phyloP scores from a whole-genome alignment of 129 eudicot genomes.

The Escallonia herrerae region DNA sequence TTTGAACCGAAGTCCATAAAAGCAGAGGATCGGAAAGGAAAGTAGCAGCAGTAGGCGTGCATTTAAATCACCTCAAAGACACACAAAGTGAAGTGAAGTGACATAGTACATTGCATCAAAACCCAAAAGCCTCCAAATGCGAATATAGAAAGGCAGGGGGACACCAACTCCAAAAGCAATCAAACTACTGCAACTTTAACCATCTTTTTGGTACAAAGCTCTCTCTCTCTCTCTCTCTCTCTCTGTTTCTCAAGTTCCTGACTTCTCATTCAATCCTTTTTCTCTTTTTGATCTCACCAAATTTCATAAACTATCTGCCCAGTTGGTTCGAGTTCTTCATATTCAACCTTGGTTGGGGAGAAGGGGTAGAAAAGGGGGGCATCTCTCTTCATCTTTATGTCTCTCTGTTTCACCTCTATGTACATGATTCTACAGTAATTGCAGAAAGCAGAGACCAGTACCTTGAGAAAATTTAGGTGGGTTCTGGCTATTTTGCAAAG shows the following conservation, averaged over 20 bases:
- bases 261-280: conserved; percentile 25
- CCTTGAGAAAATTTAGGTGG: conserved; percentile 1
- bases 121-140: too few species aligned
- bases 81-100: too few species aligned
- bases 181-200: neutral
- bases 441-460: neutral
- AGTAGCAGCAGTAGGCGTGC: neutral
- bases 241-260: neutral
- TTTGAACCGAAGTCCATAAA: too few species aligned
- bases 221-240: conserved; percentile 1
- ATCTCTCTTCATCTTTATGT: neutral
- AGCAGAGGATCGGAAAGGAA: too few species aligned
- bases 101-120: too few species aligned
- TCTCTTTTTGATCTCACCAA: conserved; percentile 5
- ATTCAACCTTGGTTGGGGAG: neutral
- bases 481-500: neutral
- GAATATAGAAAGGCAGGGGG: too few species aligned
- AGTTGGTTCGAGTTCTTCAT: neutral
- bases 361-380: neutral
- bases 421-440: neutral
- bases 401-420: neutral
- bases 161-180: neutral
- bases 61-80: neutral
- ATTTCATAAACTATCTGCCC: neutral
- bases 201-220: neutral